phyloP scores from a whole-genome alignment of 306 rosid genomes.

The Casuarina cunninghamiana region DNA sequence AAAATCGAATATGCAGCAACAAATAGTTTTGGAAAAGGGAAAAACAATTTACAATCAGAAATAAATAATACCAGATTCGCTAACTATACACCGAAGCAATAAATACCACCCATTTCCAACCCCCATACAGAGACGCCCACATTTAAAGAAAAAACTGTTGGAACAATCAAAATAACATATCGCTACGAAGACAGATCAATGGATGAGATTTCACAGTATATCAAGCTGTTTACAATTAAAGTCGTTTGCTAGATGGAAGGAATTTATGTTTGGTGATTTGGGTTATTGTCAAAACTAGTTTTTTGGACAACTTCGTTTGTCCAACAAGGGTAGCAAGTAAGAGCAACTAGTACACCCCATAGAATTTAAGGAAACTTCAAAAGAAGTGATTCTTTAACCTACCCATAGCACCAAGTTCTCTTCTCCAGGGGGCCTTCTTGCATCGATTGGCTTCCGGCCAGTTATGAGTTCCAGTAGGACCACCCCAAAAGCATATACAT shows the following conservation, averaged over 20 bases:
- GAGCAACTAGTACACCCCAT: slow-evolving; percentile 13
- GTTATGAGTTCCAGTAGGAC: slow-evolving; percentile 91
- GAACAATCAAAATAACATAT: not conserved
- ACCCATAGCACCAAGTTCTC: slow-evolving; percentile 97
- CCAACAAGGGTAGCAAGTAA: slow-evolving; percentile 8
- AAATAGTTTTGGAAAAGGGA: not conserved
- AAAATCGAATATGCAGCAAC: slow-evolving; percentile 6
- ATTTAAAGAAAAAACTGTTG: not conserved
- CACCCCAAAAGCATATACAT: slow-evolving; percentile 92
- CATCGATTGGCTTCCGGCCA: slow-evolving; percentile 91
- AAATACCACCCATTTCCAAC: not conserved
- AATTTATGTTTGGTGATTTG: not conserved
- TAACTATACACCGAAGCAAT: slow-evolving; percentile 2
- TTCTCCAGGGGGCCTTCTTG: slow-evolving; percentile 70
- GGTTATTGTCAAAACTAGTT: slow-evolving; percentile 14
- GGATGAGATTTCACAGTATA: not conserved
- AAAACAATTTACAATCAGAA: slow-evolving; percentile 1
- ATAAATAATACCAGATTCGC: not conserved
- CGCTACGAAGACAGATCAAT: not conserved
- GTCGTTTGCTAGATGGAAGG: slow-evolving; percentile 5
- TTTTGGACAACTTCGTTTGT: slow-evolving; percentile 2
- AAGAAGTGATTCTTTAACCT: slow-evolving; percentile 34
- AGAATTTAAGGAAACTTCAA: slow-evolving; percentile 8
- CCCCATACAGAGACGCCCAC: not conserved
- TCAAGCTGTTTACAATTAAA: not conserved